Evolutionary conservation across 2,329 filamentous ascomycete species (phyloP).

Genomic region (Talaromyces albobiverticillius): DNA sequence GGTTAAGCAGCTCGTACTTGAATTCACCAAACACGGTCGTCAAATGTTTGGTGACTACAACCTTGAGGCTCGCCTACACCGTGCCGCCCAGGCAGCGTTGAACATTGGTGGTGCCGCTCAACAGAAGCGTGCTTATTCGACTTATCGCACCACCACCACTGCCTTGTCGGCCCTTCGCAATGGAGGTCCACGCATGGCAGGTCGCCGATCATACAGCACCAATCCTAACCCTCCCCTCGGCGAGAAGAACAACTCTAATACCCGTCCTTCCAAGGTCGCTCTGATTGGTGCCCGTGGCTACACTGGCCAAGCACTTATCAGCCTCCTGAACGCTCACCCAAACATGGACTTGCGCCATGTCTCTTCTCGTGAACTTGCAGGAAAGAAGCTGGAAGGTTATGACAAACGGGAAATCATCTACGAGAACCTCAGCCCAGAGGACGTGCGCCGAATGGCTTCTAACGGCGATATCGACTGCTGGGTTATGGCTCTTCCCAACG

Average conservation of each 20-base stretch:
- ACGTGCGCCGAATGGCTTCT: constrained; percentile 79
- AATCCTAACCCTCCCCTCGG: constrained; percentile 90
- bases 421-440: constrained; percentile 83
- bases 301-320: constrained; percentile 87
- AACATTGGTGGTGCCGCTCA: constrained; percentile 53
- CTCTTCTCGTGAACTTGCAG: constrained; percentile 86
- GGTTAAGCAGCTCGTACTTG: constrained; percentile 76
- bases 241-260: constrained; percentile 82
- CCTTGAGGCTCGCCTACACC: constrained; percentile 78
- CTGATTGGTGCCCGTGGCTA: constrained; percentile 92
- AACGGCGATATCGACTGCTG: constrained; percentile 87
- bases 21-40: constrained; percentile 78
- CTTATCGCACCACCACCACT: constrained; percentile 39
- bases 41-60: constrained; percentile 88
- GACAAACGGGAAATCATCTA: constrained; percentile 89
- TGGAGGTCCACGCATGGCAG: constrained; percentile 26
- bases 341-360: constrained; percentile 88
- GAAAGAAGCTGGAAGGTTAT: constrained; percentile 84
- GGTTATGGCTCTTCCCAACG: constrained; percentile 96
- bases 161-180: constrained; percentile 35
- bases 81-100: constrained; percentile 69
- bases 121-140: constrained; percentile 68
- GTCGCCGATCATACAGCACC: constrained; percentile 42
- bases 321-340: constrained; percentile 81
- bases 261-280: constrained; percentile 73